Base-by-base conservation (phyloP, 768 basidiomycete genomes). In the Suillus americanus region DNA sequence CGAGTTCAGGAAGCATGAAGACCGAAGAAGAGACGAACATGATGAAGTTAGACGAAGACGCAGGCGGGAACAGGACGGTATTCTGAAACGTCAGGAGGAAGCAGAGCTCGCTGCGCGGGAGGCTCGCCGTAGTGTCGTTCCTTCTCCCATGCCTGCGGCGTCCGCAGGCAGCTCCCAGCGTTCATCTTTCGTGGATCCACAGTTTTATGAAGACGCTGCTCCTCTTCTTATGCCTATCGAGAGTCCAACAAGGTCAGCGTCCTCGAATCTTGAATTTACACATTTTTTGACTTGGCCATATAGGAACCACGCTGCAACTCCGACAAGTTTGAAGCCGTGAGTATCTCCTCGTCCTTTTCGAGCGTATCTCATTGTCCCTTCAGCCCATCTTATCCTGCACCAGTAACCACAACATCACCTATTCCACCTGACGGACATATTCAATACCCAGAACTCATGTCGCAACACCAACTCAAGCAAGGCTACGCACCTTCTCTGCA, bases 401-500 rank as follows among this genome's bases (percentile, higher is more conserved):
- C 89, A 41, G 79, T 89, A 55, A 91, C 90, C 1, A 91, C 90
- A 12, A 89, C 91, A 37, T 86, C 89, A 5, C 81, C 86, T n/a
- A 84, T 87, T 18, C 79, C 81, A 6, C 79, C 82, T 41, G 76
- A 81, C 20, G 77, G 79, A 18, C 71, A 78, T 23, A 76, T 89
- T 62, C 81, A 81, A 40, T 91, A 90, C 69, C 90, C 91, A 1
- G 80, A 85, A 18, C 83, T 93, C 40, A 94, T 94, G 92, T 87
- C 88, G 1, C 84, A 85, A 63, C 92, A 94, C 64, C 92, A 94
- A 74, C 83, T 86, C 63, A 82, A 78, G 60, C 92, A 94, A 70
- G 92, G 92, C 45, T 94, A 94, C 70, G 83, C 82, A 30, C 91
- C 91, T 1, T 92, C 90, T 6, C 74, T 88, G n/a, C 84, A 85